Evolutionary conservation across 805 yeast genomes (phyloP), one percentile per base, ranked within the genome.

Genomic region (Candida boidinii): DNA sequence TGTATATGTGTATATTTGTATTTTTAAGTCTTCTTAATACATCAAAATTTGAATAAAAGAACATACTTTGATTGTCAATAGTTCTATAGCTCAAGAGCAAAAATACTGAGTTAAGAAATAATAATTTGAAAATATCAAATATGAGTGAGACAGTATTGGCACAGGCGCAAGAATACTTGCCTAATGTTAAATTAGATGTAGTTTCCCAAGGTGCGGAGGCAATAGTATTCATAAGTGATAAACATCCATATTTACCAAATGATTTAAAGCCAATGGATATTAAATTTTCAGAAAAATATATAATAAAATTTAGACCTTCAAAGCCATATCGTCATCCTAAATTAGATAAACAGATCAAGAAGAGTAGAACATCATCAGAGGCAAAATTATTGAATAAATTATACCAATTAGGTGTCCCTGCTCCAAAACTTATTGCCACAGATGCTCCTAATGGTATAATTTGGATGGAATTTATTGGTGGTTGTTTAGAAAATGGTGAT

Each of bases 131-230:
- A n/a, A 5, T 6, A 5, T 10, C 16, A 32, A 36, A 10, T 3
- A 78, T 79, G 87, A 76, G 86, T 8, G 68, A 66, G 14, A 62
- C 57, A 18, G 58, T 78, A 2, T 38, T 80, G 6, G 56, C 48
- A 3, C 52, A 46, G 22, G 77, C 75, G 0, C 56, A 64, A 30
- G 26, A 42, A 1, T 56, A 64, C 16, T 49, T 79, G 16, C 67
- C 70, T 1, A 61, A 68, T 26, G 60, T 79, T 6, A 73, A 76
- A 0, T 49, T 80, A 4, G 47, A 54, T 1, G 61, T 73, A 19
- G 60, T 86, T 2, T 82, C 94, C 0, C 96, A 86, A 49, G 96
- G 96, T 17, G 96, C 96, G 1, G 96, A 86, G 53, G 94, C 95
- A 0, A 65, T 85, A 9, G 87, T 85, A 2, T 83, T 82, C 53